These are phyloP conservation scores for Zygosaccharomyces lentus DNA, from an alignment of 805 yeast genomes.

Conservation along the genomic window DNA sequence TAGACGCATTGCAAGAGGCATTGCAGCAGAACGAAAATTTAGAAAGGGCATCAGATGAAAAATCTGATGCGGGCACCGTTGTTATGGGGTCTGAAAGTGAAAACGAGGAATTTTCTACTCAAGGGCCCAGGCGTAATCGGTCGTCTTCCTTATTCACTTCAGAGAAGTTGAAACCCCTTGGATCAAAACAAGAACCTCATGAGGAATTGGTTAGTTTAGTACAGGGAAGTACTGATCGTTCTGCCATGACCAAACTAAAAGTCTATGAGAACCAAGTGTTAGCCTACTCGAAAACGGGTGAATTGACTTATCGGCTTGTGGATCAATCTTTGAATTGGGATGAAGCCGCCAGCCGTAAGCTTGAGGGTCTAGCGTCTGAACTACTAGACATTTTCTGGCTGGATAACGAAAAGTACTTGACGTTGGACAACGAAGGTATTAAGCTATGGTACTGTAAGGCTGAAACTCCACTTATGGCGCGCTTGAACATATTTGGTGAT, in stretches of 20 bases:
- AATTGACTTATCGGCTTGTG: conserved; percentile 15
- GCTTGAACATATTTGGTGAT: conserved; percentile 14
- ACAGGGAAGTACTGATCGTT: conserved; percentile 1
- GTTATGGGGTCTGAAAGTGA: conserved; percentile 7
- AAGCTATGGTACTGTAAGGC: conserved; percentile 17
- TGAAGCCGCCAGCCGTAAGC: conserved; percentile 14
- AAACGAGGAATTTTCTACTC: conserved; percentile 1
- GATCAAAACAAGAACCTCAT: conserved; percentile 1
- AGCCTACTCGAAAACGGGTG: conserved; percentile 10
- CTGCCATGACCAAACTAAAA: conserved; percentile 8
- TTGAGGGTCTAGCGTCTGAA: conserved; percentile 14
- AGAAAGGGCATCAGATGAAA: conserved; percentile 1
- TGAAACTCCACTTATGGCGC: conserved; percentile 12
- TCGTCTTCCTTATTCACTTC: conserved; percentile 15
- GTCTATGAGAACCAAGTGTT: conserved; percentile 10
- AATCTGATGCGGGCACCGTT: conserved; percentile 14
- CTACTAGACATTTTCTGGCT: conserved; percentile 27
- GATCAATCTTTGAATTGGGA: conserved; percentile 14
- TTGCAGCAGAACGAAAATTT: not conserved
- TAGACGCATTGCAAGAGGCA: conserved; percentile 5
- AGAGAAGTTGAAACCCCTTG: conserved; percentile 8
- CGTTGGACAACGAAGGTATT: conserved; percentile 21
- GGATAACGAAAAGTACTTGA: conserved; percentile 18
- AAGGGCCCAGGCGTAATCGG: conserved; percentile 12
- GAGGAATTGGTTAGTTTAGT: conserved; percentile 5